Evolutionary conservation across 2,329 filamentous ascomycete genomes (phyloP), one percentile per base, ranked within the genome.

Genomic region (Diaporthe amygdali): DNA sequence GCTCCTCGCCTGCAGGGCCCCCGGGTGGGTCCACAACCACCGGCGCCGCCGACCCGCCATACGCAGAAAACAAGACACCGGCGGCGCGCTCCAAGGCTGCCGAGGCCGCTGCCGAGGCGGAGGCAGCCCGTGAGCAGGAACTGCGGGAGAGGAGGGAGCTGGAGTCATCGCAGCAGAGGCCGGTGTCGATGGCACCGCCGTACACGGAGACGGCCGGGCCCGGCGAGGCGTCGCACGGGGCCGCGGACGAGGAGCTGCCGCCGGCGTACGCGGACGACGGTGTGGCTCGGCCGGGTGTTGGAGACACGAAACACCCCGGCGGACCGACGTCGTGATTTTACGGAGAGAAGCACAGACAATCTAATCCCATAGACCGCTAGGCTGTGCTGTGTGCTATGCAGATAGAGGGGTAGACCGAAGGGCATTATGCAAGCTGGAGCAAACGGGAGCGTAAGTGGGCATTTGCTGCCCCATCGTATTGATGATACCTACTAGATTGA

Each of bases 261-360:
- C 79, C 79, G 20, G 79, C 78, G 2, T 81, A 80, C 69, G 76
- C 71, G 0, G 76, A 78, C 25, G 74, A 76, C 4, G 73, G 74
- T 1, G 68, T 70, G 17, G 68, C 71, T 14, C 71, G 66, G 14
- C 70, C 74, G 4, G 74, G 71, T 2, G 68, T 67, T 1, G 74
- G 76, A 3, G 78, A 80, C 49, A 76, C 78, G 69, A 76, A 74
- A 32, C 25, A 52, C n/a, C 68, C 68, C 17, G 68, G 37, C 14
- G 69, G 69, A 8, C 51, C 69, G 51, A 34, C 52, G 10, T 70
- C 49, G 61, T 66, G 51, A 70, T 32, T 15, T 2, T 1, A 30
- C 25, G 22, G 25, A 25, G 20, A 15, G 15, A 5, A 34, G 27
- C 41, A 22, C 41, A 47, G 8, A 34, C n/a, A 27, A 15, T 34